phyloP scores from a whole-genome alignment of 2,329 filamentous ascomycete species.

The Exophiala oligosperma region DNA sequence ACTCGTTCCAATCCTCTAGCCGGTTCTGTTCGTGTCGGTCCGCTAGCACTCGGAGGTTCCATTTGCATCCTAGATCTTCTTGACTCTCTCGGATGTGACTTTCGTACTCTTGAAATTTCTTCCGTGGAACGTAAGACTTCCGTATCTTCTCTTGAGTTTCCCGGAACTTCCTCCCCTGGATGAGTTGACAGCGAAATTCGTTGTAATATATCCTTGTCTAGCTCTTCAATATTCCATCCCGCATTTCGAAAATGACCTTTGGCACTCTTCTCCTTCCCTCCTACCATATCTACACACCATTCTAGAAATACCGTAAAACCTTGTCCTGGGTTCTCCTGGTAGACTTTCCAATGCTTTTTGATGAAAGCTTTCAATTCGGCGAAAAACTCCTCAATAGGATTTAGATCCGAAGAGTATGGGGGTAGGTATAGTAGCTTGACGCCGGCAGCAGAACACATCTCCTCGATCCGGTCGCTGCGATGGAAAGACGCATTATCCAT shows the following conservation, averaged over 20 bases:
- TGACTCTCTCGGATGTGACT: too few relatives aligned
- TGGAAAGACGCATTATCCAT: conserved; percentile 37
- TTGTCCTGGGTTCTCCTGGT: conserved; percentile 27
- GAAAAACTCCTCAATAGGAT: conserved; percentile 41
- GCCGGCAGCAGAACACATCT: conserved; percentile 35
- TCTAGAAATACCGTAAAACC: conserved; percentile 33
- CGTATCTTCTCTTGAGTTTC: too few relatives aligned
- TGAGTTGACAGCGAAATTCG: too few relatives aligned
- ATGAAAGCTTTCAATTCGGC: conserved; percentile 39
- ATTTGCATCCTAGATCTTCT: too few relatives aligned
- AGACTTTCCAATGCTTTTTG: conserved; percentile 32
- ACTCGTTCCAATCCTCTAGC: too few relatives aligned
- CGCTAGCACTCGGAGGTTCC: too few relatives aligned
- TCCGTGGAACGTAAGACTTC: too few relatives aligned
- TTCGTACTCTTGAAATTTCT: too few relatives aligned
- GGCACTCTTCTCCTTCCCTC: not conserved
- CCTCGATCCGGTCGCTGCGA: conserved; percentile 31
- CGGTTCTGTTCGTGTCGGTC: too few relatives aligned
- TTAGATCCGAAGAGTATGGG: conserved; percentile 39
- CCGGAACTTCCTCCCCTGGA: too few relatives aligned
- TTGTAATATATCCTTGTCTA: too few relatives aligned
- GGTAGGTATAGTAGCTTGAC: conserved; percentile 37
- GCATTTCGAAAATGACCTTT: conserved; percentile 9
- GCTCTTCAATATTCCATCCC: conserved; percentile 4
- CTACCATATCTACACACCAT: conserved; percentile 27